phyloP scores from a whole-genome alignment of 148 eudicot species.

The Rheum nobile region DNA sequence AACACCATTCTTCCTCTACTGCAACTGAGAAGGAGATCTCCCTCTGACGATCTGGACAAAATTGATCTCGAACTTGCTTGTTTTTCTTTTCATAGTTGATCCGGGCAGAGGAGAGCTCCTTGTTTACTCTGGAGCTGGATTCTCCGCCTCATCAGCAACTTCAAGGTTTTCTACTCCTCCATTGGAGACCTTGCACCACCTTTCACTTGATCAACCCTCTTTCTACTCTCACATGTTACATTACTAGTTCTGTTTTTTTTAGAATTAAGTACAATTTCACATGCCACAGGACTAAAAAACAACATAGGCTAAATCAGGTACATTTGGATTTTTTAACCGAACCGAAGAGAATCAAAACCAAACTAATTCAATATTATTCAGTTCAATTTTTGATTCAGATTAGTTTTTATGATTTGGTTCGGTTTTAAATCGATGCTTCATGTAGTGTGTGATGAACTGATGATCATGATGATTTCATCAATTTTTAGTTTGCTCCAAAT shows the following conservation, averaged over 20 bases:
- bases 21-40: constrained; percentile 31
- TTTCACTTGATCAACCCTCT: constrained; percentile 34
- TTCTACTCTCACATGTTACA: constrained; percentile 35
- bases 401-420: no score
- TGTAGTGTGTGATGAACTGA: no score
- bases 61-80: constrained; percentile 38
- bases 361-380: no score
- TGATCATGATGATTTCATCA: no score
- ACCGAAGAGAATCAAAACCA: no score
- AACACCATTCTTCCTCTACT: constrained; percentile 9
- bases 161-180: constrained; percentile 18
- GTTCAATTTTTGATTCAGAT: no score
- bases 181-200: constrained; percentile 39
- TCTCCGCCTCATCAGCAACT: constrained; percentile 13
- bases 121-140: not conserved
- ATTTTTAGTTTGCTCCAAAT: no score
- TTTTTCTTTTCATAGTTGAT: constrained; percentile 32
- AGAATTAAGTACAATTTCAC: no score
- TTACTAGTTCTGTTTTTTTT: not conserved
- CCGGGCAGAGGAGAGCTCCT: constrained; percentile 3
- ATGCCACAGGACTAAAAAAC: no score
- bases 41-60: constrained; percentile 27
- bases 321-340: no score
- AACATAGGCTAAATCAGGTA: no score
- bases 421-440: no score